Evolutionary conservation across 805 yeast genomes (phyloP).

Genomic region (Ascoidea asiatica): DNA sequence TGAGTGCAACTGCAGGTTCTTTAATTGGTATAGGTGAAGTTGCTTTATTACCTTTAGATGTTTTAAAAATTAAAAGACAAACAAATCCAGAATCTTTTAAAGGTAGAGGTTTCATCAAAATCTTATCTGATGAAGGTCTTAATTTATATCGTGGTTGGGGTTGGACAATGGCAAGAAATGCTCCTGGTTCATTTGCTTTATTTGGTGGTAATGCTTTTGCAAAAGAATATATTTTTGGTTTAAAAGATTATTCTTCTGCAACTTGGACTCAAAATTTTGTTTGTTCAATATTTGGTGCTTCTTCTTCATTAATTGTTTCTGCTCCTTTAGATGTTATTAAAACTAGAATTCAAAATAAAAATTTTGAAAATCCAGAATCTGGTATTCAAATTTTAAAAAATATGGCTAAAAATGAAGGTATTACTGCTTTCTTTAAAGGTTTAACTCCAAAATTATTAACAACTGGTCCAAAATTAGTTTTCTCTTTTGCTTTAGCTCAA

Average conservation of each 20-base stretch:
- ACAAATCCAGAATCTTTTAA: constrained; percentile 99
- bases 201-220: constrained; percentile 99
- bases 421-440: constrained; percentile 88
- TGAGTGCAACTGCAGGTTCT: constrained; percentile 97
- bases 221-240: constrained; percentile 84
- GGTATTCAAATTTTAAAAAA: constrained; percentile 89
- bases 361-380: constrained; percentile 89
- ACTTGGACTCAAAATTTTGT: constrained; percentile 93
- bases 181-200: constrained; percentile 95
- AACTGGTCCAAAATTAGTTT: constrained; percentile 96
- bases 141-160: constrained; percentile 98
- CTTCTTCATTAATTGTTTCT: constrained; percentile 89
- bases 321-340: constrained; percentile 98
- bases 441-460: constrained; percentile 92
- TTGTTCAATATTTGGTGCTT: constrained; percentile 92
- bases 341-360: constrained; percentile 95
- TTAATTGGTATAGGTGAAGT: constrained; percentile 97
- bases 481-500: constrained; percentile 97
- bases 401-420: constrained; percentile 85
- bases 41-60: constrained; percentile 89
- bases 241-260: constrained; percentile 78
- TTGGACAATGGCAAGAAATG: constrained; percentile 99
- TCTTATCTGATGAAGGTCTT: constrained; percentile 81
- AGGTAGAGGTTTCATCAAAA: constrained; percentile 90
- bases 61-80: constrained; percentile 94